Conservation (phyloP, 2,329 filamentous ascomycete species). For the Alternaria atra region DNA sequence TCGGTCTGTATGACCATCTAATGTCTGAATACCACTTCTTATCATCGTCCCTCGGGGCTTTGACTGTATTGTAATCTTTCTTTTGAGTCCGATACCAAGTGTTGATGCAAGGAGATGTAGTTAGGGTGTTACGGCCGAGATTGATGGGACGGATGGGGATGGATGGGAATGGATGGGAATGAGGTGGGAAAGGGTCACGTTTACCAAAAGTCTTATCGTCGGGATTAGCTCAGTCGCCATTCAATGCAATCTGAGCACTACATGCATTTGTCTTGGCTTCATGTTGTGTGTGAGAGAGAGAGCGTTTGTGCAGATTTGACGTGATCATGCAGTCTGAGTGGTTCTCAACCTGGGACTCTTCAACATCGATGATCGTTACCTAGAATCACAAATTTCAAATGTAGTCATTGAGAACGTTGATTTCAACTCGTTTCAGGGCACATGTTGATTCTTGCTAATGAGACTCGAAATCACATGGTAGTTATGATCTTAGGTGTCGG, state of each 20-base stretch:
- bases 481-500: neutral
- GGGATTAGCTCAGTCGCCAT: neutral
- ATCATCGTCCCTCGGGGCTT: slow-evolving; percentile 6
- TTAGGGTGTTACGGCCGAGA: slow-evolving; percentile 6
- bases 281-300: neutral
- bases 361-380: neutral
- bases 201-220: slow-evolving; percentile 25
- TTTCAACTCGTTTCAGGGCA: neutral
- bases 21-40: slow-evolving; percentile 48
- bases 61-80: slow-evolving; percentile 39
- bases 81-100: slow-evolving; percentile 36
- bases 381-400: neutral
- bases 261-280: neutral
- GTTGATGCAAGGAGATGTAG: slow-evolving; percentile 14
- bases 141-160: slow-evolving; percentile 2
- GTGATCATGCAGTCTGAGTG: neutral
- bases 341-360: neutral
- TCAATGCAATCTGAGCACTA: slow-evolving; percentile 14
- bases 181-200: slow-evolving; percentile 13
- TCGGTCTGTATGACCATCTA: slow-evolving; percentile 44
- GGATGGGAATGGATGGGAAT: neutral
- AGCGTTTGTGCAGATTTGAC: neutral
- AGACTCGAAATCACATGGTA: neutral
- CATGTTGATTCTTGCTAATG: neutral
- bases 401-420: neutral